phyloP scores from a whole-genome alignment of 331 rosid species.

The Malus hybrid region DNA sequence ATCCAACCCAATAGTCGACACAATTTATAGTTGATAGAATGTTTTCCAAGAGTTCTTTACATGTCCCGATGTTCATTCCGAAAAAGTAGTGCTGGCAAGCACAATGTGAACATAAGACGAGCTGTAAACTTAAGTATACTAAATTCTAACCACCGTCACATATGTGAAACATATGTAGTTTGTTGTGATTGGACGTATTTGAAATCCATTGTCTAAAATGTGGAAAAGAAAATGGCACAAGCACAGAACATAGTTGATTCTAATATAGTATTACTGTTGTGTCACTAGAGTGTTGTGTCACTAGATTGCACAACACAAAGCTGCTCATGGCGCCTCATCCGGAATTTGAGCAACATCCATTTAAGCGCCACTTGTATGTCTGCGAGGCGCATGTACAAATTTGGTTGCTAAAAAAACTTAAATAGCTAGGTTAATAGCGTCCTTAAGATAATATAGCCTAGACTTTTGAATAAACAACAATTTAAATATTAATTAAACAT shows the following conservation, averaged over 20 bases:
- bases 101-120: neutral
- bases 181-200: too few relatives aligned
- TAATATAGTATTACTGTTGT: conserved; percentile 3
- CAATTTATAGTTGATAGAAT: neutral
- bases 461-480: neutral
- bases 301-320: conserved; percentile 28
- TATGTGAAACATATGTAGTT: too few relatives aligned
- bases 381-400: neutral
- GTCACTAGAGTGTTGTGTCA: conserved; percentile 19
- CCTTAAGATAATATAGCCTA: neutral
- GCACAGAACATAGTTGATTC: neutral
- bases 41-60: neutral
- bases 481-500: neutral
- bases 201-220: too few relatives aligned
- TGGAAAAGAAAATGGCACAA: too few relatives aligned
- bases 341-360: conserved; percentile 2
- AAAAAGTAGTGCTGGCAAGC: neutral
- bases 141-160: neutral
- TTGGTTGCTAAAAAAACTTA: neutral
- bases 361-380: neutral
- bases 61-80: neutral
- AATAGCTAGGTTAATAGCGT: neutral
- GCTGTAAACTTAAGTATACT: neutral
- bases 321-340: conserved; percentile 5
- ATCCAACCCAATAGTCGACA: neutral